A percentile compares a stretch with the other conserved stretches of the same genome.
These are phyloP conservation scores for Lipomyces mesembrius DNA, from an alignment of 805 yeast genomes.

Conservation along the genomic window DNA sequence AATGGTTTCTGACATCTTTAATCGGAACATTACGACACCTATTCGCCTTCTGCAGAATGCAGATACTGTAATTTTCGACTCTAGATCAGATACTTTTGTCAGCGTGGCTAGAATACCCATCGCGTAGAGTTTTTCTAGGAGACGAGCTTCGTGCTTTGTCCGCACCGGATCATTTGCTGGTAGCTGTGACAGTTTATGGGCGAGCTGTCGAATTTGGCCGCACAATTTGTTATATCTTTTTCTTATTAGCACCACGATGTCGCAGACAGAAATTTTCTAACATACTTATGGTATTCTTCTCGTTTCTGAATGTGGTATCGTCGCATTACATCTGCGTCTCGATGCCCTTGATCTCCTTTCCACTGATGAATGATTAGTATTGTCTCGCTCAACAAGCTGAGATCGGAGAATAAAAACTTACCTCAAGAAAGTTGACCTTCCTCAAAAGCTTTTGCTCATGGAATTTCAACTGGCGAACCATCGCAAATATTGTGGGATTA, in stretches of 20 bases:
- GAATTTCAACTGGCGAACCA: conserved; percentile 88
- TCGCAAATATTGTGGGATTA: conserved; percentile 39
- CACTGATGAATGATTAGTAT: conserved; percentile 49
- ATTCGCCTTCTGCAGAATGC: conserved; percentile 90
- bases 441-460: conserved; percentile 94
- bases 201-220: conserved; percentile 86
- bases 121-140: conserved; percentile 81
- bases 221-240: conserved; percentile 77
- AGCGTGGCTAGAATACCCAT: conserved; percentile 93
- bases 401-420: conserved; percentile 24
- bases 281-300: conserved; percentile 83
- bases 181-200: conserved; percentile 80
- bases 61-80: conserved; percentile 88
- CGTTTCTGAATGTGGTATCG: conserved; percentile 91
- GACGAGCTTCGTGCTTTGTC: conserved; percentile 81
- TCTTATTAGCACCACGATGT: background rate
- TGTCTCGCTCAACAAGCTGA: background rate
- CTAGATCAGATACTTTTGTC: conserved; percentile 88
- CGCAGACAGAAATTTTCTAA: background rate
- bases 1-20: conserved; percentile 90
- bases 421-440: conserved; percentile 91
- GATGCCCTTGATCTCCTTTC: conserved; percentile 94
- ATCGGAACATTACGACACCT: conserved; percentile 91
- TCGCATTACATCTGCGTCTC: conserved; percentile 96
- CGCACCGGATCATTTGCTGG: conserved; percentile 88